Evolutionary conservation across 306 rosid species (phyloP).

Genomic region (Fagus sylvatica): DNA sequence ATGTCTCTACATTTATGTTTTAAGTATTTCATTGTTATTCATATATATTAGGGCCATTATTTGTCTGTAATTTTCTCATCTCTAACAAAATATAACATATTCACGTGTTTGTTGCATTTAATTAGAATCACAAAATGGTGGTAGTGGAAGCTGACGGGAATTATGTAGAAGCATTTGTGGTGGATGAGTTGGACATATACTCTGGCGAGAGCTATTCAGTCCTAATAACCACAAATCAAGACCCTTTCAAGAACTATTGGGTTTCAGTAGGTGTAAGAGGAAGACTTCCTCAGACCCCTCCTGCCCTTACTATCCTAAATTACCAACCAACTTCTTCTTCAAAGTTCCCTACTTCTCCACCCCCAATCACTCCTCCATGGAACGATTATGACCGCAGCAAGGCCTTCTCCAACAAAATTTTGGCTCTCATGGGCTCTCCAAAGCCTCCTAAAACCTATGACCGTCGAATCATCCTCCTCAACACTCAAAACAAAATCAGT

Average conservation of each 20-base stretch:
- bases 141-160: conserved; percentile 94
- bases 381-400: conserved; percentile 62
- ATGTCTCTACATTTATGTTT: too few species aligned
- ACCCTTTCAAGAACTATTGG: conserved; percentile 76
- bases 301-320: conserved; percentile 58
- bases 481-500: conserved; percentile 63
- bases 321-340: conserved; percentile 54
- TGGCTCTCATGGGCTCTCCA: conserved; percentile 58
- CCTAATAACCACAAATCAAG: conserved; percentile 62
- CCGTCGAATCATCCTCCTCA: conserved; percentile 64
- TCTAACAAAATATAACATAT: too few species aligned
- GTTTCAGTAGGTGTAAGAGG: conserved; percentile 64
- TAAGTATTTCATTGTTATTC: too few species aligned
- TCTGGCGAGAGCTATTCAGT: conserved; percentile 85
- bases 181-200: conserved; percentile 73
- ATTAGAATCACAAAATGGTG: conserved; percentile 67
- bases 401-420: conserved; percentile 45
- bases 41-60: too few species aligned
- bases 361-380: conserved; percentile 66
- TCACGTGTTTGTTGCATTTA: background rate
- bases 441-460: conserved; percentile 48
- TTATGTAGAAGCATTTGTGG: conserved; percentile 57
- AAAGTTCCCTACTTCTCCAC: conserved; percentile 59
- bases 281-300: conserved; percentile 59
- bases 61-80: too few species aligned